A percentile compares a stretch with the other conserved stretches of the same genome.
These are phyloP conservation scores for Dioscorea alata DNA, from an alignment of 106 monocot genomes.

Conservation along the genomic window DNA sequence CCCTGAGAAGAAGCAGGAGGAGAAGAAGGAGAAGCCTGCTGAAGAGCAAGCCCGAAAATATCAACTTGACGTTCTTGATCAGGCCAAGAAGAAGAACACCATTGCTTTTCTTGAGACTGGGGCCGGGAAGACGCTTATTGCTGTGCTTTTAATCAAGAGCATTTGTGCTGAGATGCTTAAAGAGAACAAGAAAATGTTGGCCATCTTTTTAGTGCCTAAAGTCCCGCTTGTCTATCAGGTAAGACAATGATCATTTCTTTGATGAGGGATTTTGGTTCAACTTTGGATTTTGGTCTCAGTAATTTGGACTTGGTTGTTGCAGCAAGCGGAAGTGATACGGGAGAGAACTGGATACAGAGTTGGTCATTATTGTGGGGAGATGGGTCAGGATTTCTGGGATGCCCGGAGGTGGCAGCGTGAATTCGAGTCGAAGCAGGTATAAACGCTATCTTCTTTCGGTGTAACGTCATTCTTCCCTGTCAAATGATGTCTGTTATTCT, in stretches of 20 bases:
- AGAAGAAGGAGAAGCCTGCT: constrained; percentile 36
- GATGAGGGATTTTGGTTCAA: not conserved
- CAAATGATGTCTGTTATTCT: too few relatives aligned
- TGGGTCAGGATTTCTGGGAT: constrained; percentile 99
- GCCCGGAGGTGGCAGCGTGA: constrained; percentile 87
- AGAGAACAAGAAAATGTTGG: constrained; percentile 74
- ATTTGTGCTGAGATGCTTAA: constrained; percentile 50
- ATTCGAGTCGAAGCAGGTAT: constrained; percentile 89
- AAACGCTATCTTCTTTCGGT: not conserved
- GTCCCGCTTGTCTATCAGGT: constrained; percentile 99
- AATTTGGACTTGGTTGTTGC: constrained; percentile 1
- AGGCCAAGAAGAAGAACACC: constrained; percentile 91
- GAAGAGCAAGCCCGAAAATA: constrained; percentile 89
- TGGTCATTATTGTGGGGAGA: constrained; percentile 98
- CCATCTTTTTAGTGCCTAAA: constrained; percentile 93
- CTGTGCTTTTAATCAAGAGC: constrained; percentile 78
- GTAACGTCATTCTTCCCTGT: too few relatives aligned
- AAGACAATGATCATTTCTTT: not conserved
- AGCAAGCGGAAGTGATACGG: constrained; percentile 98
- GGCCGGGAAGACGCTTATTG: constrained; percentile 96
- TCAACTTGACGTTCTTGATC: constrained; percentile 93
- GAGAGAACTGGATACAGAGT: constrained; percentile 83
- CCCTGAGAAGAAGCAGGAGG: constrained; percentile 18
- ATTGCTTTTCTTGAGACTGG: constrained; percentile 98
- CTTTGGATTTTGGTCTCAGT: not conserved